A percentile compares a stretch with the other conserved stretches of the same genome.
Evolutionary conservation across 2,329 filamentous ascomycete genomes (phyloP).

Genomic region (Xylogone sp.): DNA sequence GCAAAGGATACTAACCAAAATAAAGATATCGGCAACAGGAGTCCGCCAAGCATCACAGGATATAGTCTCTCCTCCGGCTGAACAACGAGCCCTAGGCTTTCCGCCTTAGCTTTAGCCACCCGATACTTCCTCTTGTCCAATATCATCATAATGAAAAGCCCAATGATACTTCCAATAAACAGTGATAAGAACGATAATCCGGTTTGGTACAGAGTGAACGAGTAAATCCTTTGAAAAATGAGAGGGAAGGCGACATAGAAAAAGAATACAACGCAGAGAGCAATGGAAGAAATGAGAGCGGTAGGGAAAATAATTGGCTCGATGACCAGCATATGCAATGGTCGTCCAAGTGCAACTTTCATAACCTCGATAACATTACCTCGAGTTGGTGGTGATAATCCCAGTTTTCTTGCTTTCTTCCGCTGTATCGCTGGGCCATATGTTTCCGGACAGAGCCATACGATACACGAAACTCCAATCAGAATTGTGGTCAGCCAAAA

Average conservation of each 20-base stretch:
- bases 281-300: conserved; percentile 4
- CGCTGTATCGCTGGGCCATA: neutral
- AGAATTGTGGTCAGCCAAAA: conserved; percentile 8
- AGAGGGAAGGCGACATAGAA: conserved; percentile 9
- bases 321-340: conserved; percentile 9
- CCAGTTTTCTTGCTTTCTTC: neutral
- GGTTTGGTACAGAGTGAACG: conserved; percentile 6
- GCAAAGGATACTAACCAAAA: no score
- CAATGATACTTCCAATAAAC: neutral
- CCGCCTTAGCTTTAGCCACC: neutral
- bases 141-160: neutral
- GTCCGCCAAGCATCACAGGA: no score
- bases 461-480: conserved; percentile 3
- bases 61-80: no score
- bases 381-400: neutral
- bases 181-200: conserved; percentile 9
- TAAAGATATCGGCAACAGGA: no score
- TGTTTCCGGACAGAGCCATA: conserved; percentile 8
- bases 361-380: neutral
- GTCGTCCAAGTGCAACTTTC: conserved; percentile 3
- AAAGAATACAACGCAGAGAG: conserved; percentile 9
- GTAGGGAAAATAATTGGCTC: conserved; percentile 10
- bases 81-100: neutral
- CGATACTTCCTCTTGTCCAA: neutral
- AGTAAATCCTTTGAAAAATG: conserved; percentile 8